Conservation (phyloP, 169 alveolate species). For the Plasmodium gaboni region DNA sequence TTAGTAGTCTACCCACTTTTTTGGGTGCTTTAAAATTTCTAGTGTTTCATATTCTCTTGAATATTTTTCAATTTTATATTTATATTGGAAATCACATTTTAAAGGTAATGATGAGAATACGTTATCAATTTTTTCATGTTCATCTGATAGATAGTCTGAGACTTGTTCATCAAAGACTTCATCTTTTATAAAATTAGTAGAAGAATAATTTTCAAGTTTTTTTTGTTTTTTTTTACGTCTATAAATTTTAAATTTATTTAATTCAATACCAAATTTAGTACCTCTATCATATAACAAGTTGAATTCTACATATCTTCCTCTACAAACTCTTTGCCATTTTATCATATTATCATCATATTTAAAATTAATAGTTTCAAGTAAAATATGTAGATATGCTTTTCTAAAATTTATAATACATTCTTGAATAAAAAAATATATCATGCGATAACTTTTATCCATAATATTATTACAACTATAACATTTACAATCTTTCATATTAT, state of each 20-base stretch:
- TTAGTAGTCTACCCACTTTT: slow-evolving; percentile 62
- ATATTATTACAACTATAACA: slow-evolving; percentile 63
- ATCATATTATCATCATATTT: slow-evolving; percentile 85
- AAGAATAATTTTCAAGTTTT: slow-evolving; percentile 23
- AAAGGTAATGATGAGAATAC: slow-evolving; percentile 64
- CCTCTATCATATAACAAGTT: slow-evolving; percentile 91
- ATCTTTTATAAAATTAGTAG: slow-evolving; percentile 50
- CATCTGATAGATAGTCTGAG: slow-evolving; percentile 71
- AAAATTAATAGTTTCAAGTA: slow-evolving; percentile 80
- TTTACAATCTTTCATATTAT: slow-evolving; percentile 22
- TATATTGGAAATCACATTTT: slow-evolving; percentile 56
- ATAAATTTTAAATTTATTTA: slow-evolving; percentile 51
- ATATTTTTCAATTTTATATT: slow-evolving; percentile 45
- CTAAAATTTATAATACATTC: slow-evolving; percentile 63
- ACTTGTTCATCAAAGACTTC: slow-evolving; percentile 67
- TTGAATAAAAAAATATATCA: slow-evolving; percentile 59
- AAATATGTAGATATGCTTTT: slow-evolving; percentile 84
- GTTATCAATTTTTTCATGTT: slow-evolving; percentile 72
- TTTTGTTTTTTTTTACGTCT: slow-evolving; percentile 31
- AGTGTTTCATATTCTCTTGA: slow-evolving; percentile 71
- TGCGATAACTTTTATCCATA: slow-evolving; percentile 69
- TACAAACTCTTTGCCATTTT: slow-evolving; percentile 89
- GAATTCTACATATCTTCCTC: slow-evolving; percentile 92
- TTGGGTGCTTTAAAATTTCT: slow-evolving; percentile 56
- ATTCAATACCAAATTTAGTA: slow-evolving; percentile 89